These are phyloP conservation scores for Lepidopterella palustris DNA, from an alignment of 495 filamentous ascomycete species.

Conservation along the genomic window DNA sequence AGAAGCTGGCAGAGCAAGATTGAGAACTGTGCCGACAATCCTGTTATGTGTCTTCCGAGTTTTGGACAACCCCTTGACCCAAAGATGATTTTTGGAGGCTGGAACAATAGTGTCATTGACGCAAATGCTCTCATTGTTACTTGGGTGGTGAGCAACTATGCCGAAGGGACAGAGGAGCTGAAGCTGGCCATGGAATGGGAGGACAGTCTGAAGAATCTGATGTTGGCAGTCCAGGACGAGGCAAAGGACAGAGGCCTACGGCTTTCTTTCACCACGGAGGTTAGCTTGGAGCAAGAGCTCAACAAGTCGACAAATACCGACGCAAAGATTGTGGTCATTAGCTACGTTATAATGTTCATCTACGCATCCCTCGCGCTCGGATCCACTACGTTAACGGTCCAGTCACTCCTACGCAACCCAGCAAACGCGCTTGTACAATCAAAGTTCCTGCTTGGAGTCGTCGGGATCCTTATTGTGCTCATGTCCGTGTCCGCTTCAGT, in stretches of 20 bases:
- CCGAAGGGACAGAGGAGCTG: conserved; percentile 62
- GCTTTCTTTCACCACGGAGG: conserved; percentile 89
- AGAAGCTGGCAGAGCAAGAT: conserved; percentile 64
- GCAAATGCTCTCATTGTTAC: conserved; percentile 77
- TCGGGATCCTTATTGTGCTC: conserved; percentile 87
- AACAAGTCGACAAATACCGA: conserved; percentile 98
- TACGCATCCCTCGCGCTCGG: conserved; percentile 91
- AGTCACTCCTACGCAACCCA: conserved; percentile 70
- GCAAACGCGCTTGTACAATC: conserved; percentile 81
- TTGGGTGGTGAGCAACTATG: conserved; percentile 92
- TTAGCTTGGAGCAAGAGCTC: conserved; percentile 83
- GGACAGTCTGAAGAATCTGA: conserved; percentile 59
- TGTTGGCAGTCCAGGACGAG: conserved; percentile 70
- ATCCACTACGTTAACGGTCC: conserved; percentile 70
- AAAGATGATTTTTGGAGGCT: conserved; percentile 80
- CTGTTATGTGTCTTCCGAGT: conserved; percentile 73
- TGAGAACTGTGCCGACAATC: conserved; percentile 63
- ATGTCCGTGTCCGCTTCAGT: conserved; percentile 97
- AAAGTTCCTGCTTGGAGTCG: conserved; percentile 88
- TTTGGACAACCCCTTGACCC: conserved; percentile 82
- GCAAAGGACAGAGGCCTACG: conserved; percentile 70
- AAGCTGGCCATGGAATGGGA: conserved; percentile 84
- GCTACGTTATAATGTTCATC: conserved; percentile 97
- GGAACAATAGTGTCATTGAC: conserved; percentile 60
- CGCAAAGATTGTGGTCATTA: conserved; percentile 92